Percentiles rank a stretch among this genome's conserved stretches.
These are phyloP conservation scores for Melanopsichium pennsylvanicum DNA, from an alignment of 1,284 basidiomycete genomes.

Conservation along the genomic window DNA sequence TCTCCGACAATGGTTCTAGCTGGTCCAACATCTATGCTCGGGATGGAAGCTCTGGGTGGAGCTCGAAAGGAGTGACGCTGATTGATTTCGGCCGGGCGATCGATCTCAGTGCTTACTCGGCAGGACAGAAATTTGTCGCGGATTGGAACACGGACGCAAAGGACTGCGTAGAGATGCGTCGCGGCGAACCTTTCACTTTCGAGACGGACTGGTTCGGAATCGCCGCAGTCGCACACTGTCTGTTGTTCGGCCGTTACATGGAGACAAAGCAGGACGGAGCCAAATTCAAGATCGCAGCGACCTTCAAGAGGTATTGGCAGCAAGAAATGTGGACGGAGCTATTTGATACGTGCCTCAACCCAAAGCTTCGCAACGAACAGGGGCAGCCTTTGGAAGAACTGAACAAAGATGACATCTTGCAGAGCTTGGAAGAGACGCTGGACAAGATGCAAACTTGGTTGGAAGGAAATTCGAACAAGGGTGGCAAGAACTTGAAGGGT, in stretches of 20 bases:
- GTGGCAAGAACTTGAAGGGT: constrained; percentile 71
- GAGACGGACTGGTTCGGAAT: constrained; percentile 96
- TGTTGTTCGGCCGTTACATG: constrained; percentile 93
- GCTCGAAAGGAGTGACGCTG: constrained; percentile 83
- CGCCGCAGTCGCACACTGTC: constrained; percentile 89
- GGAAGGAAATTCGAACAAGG: constrained; percentile 73
- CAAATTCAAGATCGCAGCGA: constrained; percentile 68
- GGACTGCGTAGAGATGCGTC: constrained; percentile 91
- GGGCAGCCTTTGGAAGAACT: constrained; percentile 54
- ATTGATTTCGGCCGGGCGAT: constrained; percentile 97
- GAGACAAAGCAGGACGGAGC: constrained; percentile 36
- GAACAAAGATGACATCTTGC: constrained; percentile 74
- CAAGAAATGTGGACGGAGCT: constrained; percentile 81
- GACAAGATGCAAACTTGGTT: constrained; percentile 88
- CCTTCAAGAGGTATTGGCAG: constrained; percentile 96
- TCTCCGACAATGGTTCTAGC: constrained; percentile 74
- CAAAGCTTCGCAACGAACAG: constrained; percentile 58
- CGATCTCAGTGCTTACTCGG: constrained; percentile 79
- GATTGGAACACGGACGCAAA: constrained; percentile 79
- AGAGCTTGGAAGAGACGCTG: constrained; percentile 71
- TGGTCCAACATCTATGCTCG: constrained; percentile 82
- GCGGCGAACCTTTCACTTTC: constrained; percentile 84
- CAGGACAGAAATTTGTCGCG: constrained; percentile 83
- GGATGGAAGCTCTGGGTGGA: constrained; percentile 83
- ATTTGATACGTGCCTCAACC: constrained; percentile 86